Percentiles rank a stretch among this genome's conserved stretches.
These are phyloP conservation scores for Ganoderma lingzhi DNA, from an alignment of 1,284 basidiomycete genomes.

Conservation along the genomic window DNA sequence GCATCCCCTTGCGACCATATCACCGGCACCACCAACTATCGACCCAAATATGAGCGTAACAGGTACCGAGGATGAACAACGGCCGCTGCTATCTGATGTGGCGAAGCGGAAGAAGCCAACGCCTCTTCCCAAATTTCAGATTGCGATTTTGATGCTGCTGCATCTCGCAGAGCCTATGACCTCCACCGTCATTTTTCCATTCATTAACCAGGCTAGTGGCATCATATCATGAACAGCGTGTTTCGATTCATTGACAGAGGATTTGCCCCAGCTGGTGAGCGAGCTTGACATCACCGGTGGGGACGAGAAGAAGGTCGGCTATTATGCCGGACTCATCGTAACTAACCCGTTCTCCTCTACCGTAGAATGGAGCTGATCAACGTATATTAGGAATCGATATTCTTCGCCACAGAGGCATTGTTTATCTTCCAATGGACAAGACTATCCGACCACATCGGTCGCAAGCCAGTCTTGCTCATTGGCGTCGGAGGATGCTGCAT, in stretches of 20 bases:
- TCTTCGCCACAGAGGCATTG: constrained; percentile 62
- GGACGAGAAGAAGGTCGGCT: constrained; percentile 64
- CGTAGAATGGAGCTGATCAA: not conserved
- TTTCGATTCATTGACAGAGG: not conserved
- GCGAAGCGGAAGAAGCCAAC: constrained; percentile 37
- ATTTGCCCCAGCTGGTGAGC: constrained; percentile 53
- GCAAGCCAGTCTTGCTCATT: constrained; percentile 63
- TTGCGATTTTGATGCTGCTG: constrained; percentile 55
- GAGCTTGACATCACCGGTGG: constrained; percentile 58
- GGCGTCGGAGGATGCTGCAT: constrained; percentile 56
- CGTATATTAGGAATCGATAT: constrained; percentile 56
- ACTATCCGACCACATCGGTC: constrained; percentile 63
- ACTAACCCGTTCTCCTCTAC: constrained; percentile 15
- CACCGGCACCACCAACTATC: not conserved
- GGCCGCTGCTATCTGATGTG: not conserved
- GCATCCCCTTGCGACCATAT: not conserved
- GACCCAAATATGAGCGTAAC: not conserved
- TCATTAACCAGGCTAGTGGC: constrained; percentile 60
- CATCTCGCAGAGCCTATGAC: constrained; percentile 62
- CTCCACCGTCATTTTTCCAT: constrained; percentile 63
- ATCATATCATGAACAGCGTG: not conserved
- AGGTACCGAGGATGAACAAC: not conserved
- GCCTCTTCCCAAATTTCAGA: constrained; percentile 63
- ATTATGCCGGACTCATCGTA: constrained; percentile 70
- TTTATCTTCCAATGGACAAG: constrained; percentile 69